A percentile compares a stretch with the other conserved stretches of the same genome.
Evolutionary conservation across 352 stramenopile species (phyloP).

Genomic region (Phytophthora ramorum): DNA sequence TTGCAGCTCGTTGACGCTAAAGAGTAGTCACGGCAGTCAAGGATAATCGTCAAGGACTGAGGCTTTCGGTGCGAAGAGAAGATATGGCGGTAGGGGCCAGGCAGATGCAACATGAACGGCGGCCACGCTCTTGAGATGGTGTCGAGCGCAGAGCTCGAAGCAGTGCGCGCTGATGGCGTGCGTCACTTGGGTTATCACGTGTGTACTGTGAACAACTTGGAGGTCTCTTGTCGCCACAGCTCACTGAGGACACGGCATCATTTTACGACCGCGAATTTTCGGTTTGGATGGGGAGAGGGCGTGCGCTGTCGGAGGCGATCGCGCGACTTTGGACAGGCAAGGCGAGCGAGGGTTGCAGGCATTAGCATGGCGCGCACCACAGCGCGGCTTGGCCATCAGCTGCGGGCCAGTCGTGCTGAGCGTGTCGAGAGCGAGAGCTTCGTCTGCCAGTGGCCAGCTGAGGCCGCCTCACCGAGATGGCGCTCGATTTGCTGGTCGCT

Average conservation of each 20-base stretch:
- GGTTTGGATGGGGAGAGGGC: constrained; percentile 2
- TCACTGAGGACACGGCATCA: neutral
- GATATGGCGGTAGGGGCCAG: constrained; percentile 17
- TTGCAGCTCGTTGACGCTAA: neutral
- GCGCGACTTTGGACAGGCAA: constrained; percentile 17
- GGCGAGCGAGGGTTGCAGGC: constrained; percentile 1
- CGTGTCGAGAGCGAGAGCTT: neutral
- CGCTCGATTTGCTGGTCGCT: neutral
- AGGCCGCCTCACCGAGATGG: constrained; percentile 11
- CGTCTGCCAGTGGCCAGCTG: constrained; percentile 15
- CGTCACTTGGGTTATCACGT: too few species aligned
- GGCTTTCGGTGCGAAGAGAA: constrained; percentile 13
- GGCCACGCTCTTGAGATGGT: constrained; percentile 16
- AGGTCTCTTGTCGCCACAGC: neutral
- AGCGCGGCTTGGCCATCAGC: neutral
- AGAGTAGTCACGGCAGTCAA: too few species aligned
- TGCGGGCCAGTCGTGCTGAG: neutral
- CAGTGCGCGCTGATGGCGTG: constrained; percentile 8
- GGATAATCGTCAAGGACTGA: neutral
- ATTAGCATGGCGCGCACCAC: neutral
- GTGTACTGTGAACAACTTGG: too few species aligned
- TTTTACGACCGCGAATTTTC: constrained; percentile 9
- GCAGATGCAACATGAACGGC: constrained; percentile 3
- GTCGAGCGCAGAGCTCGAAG: neutral
- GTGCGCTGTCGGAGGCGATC: too few species aligned